Evolutionary conservation across 106 monocot genomes (phyloP), one percentile per base, ranked within the genome.

Genomic region (Phalaenopsis aphrodite): DNA sequence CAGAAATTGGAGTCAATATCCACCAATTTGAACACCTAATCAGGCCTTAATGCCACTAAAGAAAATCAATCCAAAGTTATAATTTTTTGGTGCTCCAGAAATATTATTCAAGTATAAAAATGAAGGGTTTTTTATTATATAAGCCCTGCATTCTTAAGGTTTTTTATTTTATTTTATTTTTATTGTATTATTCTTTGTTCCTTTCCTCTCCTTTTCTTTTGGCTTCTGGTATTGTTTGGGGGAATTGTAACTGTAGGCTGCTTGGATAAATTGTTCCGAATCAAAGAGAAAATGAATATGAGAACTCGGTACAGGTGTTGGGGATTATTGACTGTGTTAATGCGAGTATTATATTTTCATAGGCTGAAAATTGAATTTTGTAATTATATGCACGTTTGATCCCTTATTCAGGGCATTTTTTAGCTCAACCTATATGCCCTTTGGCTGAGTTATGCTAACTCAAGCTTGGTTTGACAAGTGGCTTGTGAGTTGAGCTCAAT

Each of bases 1-100:
- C 41, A 19, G 89, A 89, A 56, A 49, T 83, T 18, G 94, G 94
- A 80, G 86, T 86, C 1, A 81, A 91, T 18, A 87, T 86, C 77
- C 39, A 78, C 8, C 81, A 86, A 57, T 94, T 84, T 47, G 84
- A 87, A 15, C 78, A 86, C 77, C 75, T 91, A 1, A 75, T 72
- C 64, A 77, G 58, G 19, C 37, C 81, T 0, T 43, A 80, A 77
- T 65, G 19, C 55, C 11, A 52, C 8, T 30, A 67, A 7, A 17
- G 0, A 4, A 45, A 52, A 52, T 52, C 52, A 52, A 52, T 52
- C 52, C 12, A 52, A 52, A 52, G 52, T 14, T 12, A 12, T 12
- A 52, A 61, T 61, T 61, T 52, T 41, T 37, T 1, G 24, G 11
- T 78, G 78, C 58, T 78, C 5, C 61, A 45, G 17, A n/a, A 24